phyloP scores from a whole-genome alignment of 1,139 yeast genomes.

The Arxiozyma slooffiae region DNA sequence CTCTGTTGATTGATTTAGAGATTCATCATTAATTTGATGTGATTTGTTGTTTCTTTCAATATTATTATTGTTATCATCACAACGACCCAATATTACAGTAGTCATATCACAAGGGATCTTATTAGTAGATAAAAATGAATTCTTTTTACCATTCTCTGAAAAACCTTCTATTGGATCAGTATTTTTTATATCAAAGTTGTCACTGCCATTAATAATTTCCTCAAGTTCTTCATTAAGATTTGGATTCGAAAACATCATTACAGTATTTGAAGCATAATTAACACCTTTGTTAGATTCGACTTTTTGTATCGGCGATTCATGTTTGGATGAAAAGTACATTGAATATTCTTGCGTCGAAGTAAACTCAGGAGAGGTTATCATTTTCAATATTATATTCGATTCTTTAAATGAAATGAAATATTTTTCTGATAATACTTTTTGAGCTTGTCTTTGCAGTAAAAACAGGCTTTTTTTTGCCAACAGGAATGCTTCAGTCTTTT shows the following conservation, averaged over 20 bases:
- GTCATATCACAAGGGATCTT: not conserved
- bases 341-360: conserved; percentile 12
- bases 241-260: conserved; percentile 15
- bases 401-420: conserved; percentile 52
- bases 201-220: conserved; percentile 12
- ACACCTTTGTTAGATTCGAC: not conserved
- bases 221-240: conserved; percentile 17
- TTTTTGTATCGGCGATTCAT: not conserved
- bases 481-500: conserved; percentile 12
- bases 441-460: conserved; percentile 45
- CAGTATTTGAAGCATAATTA: conserved; percentile 6
- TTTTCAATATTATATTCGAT: conserved; percentile 40
- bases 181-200: conserved; percentile 1
- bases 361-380: conserved; percentile 20
- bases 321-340: conserved; percentile 5
- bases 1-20: not conserved
- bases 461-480: conserved; percentile 51
- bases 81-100: not conserved
- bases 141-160: not conserved
- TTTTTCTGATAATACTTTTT: conserved; percentile 38
- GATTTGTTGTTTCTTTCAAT: not conserved
- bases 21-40: not conserved
- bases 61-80: not conserved
- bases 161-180: not conserved
- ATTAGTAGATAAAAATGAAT: not conserved